Conservation (phyloP, 2,329 filamentous ascomycete species). For the Colletotrichum euphorbiae region DNA sequence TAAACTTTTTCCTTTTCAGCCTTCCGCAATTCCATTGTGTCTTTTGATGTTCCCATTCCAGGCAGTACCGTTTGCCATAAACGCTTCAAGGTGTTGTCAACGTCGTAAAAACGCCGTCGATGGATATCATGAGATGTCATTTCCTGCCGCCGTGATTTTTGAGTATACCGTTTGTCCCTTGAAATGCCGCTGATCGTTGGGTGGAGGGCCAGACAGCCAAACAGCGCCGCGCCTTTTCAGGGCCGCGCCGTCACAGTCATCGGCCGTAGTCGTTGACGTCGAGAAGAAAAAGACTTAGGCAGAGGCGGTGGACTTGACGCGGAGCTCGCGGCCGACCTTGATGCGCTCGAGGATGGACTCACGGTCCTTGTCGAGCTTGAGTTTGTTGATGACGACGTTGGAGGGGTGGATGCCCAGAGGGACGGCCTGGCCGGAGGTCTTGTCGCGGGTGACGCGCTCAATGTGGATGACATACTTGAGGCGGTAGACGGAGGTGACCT, state of each 20-base stretch:
- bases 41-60: slow-evolving; percentile 39
- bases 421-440: slow-evolving; percentile 95
- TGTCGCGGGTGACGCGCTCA: slow-evolving; percentile 96
- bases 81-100: slow-evolving; percentile 21
- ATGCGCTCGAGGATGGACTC: slow-evolving; percentile 90
- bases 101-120: slow-evolving; percentile 29
- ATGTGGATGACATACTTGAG: slow-evolving; percentile 98
- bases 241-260: background rate
- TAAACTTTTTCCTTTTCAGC: slow-evolving; percentile 44
- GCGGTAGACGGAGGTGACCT: slow-evolving; percentile 97
- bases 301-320: slow-evolving; percentile 77
- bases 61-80: slow-evolving; percentile 30
- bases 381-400: slow-evolving; percentile 98
- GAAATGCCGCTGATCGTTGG: slow-evolving; percentile 34
- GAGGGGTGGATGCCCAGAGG: slow-evolving; percentile 94
- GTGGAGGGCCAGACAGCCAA: background rate
- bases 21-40: slow-evolving; percentile 41
- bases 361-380: slow-evolving; percentile 97
- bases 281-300: slow-evolving; percentile 53
- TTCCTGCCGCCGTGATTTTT: slow-evolving; percentile 15
- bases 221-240: background rate
- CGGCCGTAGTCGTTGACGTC: background rate
- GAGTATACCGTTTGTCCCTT: slow-evolving; percentile 27
- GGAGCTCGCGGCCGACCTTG: slow-evolving; percentile 81
- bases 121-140: slow-evolving; percentile 23